Conservation (phyloP, 306 rosid genomes). For the Cucurbita maxima region DNA sequence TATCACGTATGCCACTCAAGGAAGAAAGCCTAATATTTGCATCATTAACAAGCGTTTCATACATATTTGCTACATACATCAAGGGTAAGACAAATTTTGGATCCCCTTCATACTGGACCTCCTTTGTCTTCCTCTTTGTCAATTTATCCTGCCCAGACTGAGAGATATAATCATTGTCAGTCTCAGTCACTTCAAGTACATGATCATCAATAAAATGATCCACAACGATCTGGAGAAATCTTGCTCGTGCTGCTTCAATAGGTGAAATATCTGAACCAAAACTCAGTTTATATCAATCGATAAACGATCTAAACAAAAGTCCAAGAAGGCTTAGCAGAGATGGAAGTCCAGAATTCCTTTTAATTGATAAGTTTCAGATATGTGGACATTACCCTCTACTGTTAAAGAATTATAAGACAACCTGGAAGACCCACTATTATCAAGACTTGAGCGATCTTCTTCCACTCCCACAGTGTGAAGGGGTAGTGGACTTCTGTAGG, state of each 20-base stretch:
- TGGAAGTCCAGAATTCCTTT: neutral
- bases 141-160: slow-evolving; percentile 57
- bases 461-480: slow-evolving; percentile 64
- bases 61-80: slow-evolving; percentile 96
- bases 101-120: slow-evolving; percentile 71
- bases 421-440: slow-evolving; percentile 50
- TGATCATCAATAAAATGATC: slow-evolving; percentile 58
- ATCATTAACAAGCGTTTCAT: slow-evolving; percentile 60
- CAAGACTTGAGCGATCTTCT: slow-evolving; percentile 65
- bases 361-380: neutral
- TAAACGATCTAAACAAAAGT: slow-evolving; percentile 5
- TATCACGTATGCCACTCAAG: slow-evolving; percentile 73
- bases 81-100: slow-evolving; percentile 59
- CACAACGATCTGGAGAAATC: slow-evolving; percentile 68
- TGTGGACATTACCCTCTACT: slow-evolving; percentile 35
- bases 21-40: slow-evolving; percentile 74
- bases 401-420: slow-evolving; percentile 35
- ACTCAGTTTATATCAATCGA: slow-evolving; percentile 8
- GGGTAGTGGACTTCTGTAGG: slow-evolving; percentile 47
- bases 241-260: slow-evolving; percentile 67
- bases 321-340: neutral
- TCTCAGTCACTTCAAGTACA: slow-evolving; percentile 44
- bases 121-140: slow-evolving; percentile 65
- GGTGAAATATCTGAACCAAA: slow-evolving; percentile 59
- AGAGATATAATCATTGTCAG: slow-evolving; percentile 38